Conservation (phyloP, 2,329 filamentous ascomycete species). For the Amphichorda felina region DNA sequence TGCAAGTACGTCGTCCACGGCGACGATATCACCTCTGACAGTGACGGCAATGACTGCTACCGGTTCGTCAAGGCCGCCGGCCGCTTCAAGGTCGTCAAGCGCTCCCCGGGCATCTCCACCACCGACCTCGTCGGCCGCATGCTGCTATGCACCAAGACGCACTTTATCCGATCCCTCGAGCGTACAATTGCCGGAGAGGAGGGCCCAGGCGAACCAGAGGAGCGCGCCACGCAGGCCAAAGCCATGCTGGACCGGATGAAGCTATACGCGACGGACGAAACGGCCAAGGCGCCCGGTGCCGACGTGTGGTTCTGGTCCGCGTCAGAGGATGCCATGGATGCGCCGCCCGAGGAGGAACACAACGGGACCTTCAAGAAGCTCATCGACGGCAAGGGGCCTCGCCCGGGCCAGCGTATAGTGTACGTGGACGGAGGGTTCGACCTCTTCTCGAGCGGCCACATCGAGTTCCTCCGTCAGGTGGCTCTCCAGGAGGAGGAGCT, state of each 20-base stretch:
- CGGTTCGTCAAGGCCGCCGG: constrained; percentile 91
- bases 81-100: constrained; percentile 92
- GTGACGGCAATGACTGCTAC: constrained; percentile 90
- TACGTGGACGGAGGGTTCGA: constrained; percentile 98
- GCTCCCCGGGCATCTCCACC: constrained; percentile 91
- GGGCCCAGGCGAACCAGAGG: constrained; percentile 56
- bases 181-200: constrained; percentile 58
- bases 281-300: constrained; percentile 64
- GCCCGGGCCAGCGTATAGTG: constrained; percentile 70
- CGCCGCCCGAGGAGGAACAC: constrained; percentile 15
- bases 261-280: constrained; percentile 81
- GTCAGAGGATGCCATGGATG: constrained; percentile 33
- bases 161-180: constrained; percentile 79
- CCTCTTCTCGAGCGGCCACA: constrained; percentile 91
- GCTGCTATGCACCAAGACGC: constrained; percentile 87
- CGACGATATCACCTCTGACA: constrained; percentile 94
- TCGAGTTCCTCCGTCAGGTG: constrained; percentile 81
- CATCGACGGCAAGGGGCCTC: constrained; percentile 58
- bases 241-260: constrained; percentile 68
- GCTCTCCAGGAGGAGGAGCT: constrained; percentile 59
- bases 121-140: constrained; percentile 97
- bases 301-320: constrained; percentile 78
- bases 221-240: constrained; percentile 49
- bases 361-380: constrained; percentile 55
- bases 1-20: constrained; percentile 94